phyloP scores from a whole-genome alignment of 2,329 filamentous ascomycete genomes.

The Cytospora paraplurivora region DNA sequence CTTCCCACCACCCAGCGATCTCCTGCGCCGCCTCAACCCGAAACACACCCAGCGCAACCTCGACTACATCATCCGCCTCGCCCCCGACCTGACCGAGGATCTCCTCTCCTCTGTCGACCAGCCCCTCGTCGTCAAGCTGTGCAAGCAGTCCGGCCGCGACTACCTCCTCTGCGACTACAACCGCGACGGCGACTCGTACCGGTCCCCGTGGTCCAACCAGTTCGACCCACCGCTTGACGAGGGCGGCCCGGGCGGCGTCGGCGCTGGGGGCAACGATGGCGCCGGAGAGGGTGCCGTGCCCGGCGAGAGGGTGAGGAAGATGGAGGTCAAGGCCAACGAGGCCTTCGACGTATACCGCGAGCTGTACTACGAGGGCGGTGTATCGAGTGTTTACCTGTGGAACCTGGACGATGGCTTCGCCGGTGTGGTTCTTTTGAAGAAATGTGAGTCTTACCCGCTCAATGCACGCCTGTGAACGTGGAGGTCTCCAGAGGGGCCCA shows the following conservation, averaged over 20 bases:
- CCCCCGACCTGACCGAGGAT: conserved; percentile 92
- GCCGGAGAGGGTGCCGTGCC: conserved; percentile 81
- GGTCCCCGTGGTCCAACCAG: conserved; percentile 98
- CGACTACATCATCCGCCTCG: conserved; percentile 81
- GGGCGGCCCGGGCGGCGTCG: conserved; percentile 52
- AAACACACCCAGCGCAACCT: conserved; percentile 89
- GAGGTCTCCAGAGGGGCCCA: background rate
- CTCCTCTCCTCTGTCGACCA: conserved; percentile 97
- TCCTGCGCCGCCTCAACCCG: conserved; percentile 95
- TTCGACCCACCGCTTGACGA: conserved; percentile 87
- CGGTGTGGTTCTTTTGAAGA: conserved; percentile 93
- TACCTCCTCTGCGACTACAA: conserved; percentile 99
- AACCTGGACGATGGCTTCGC: conserved; percentile 97
- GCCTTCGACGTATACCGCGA: conserved; percentile 97
- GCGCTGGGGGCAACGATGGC: conserved; percentile 56
- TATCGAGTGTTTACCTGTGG: conserved; percentile 97
- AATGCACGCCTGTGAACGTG: background rate
- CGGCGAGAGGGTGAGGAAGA: conserved; percentile 85
- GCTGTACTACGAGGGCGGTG: conserved; percentile 94
- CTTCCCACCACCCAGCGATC: conserved; percentile 65
- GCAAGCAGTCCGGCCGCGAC: conserved; percentile 86
- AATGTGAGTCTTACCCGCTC: conserved; percentile 58
- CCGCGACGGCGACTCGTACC: conserved; percentile 96
- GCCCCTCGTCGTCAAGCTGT: conserved; percentile 82
- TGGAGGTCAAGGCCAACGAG: conserved; percentile 93